Percentiles rank a stretch among this genome's conserved stretches.
These are phyloP conservation scores for Fusarium sulawesiense DNA, from an alignment of 2,329 filamentous ascomycete genomes.

Conservation along the genomic window DNA sequence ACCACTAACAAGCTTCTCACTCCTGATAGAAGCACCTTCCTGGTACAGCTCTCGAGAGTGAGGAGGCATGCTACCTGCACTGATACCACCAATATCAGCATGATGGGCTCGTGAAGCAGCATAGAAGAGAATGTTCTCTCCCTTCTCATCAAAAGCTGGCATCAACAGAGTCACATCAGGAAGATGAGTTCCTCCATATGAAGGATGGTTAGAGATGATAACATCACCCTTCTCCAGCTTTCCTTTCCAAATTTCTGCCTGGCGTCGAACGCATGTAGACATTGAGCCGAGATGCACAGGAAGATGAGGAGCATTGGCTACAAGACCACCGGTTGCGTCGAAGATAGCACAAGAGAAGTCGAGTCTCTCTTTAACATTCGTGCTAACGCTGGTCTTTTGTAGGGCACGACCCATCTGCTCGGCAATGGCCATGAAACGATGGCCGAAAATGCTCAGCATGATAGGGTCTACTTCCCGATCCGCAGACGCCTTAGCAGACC, in stretches of 20 bases:
- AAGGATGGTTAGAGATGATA: conserved; percentile 84
- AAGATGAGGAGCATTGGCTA: conserved; percentile 83
- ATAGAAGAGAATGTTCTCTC: conserved; percentile 82
- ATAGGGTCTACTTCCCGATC: conserved; percentile 75
- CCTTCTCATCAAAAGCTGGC: conserved; percentile 74
- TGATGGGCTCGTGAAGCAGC: conserved; percentile 84
- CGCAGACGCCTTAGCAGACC: conserved; percentile 33
- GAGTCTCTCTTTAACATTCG: conserved; percentile 84
- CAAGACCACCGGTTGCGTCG: conserved; percentile 78
- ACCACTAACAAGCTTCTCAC: conserved; percentile 77
- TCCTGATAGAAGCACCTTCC: conserved; percentile 72
- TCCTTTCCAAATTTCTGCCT: conserved; percentile 82
- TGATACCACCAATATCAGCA: conserved; percentile 85
- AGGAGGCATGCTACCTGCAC: conserved; percentile 84
- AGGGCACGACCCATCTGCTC: conserved; percentile 85
- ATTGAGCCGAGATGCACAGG: conserved; percentile 85
- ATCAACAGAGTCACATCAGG: conserved; percentile 86
- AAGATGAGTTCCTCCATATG: conserved; percentile 84
- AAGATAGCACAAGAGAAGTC: conserved; percentile 88
- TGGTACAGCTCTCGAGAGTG: conserved; percentile 73
- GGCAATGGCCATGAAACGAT: conserved; percentile 87
- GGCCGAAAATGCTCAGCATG: conserved; percentile 81
- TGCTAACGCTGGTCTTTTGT: conserved; percentile 84
- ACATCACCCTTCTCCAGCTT: conserved; percentile 83
- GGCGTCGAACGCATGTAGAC: conserved; percentile 82